Conservation (phyloP, 2,329 filamentous ascomycete species). For the Aspergillus melleus region DNA sequence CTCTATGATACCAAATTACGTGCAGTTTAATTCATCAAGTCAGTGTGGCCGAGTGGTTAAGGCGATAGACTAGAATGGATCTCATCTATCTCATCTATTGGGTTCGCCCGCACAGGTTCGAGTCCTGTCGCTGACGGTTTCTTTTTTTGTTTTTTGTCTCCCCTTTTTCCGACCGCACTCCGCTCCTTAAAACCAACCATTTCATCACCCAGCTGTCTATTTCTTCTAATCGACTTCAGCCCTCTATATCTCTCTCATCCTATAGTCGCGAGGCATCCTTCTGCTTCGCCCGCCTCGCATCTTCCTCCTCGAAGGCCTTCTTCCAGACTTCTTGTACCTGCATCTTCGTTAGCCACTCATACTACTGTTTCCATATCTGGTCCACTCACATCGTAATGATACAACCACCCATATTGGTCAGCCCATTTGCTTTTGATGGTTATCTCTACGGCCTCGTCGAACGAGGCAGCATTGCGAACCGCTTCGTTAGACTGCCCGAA, state of each 20-base stretch:
- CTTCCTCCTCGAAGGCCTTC: slow-evolving; percentile 3
- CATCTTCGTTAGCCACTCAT: background rate
- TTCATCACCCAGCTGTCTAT: too few species aligned
- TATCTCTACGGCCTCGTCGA: slow-evolving; percentile 5
- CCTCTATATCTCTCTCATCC: background rate
- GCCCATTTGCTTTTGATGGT: slow-evolving; percentile 10
- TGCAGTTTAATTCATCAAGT: background rate
- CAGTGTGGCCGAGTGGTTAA: background rate
- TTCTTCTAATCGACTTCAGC: background rate
- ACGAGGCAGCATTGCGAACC: background rate
- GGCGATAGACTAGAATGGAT: background rate
- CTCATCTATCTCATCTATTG: slow-evolving; percentile 8
- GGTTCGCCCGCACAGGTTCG: slow-evolving; percentile 19
- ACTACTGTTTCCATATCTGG: rapidly evolving
- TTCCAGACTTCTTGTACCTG: slow-evolving; percentile 14
- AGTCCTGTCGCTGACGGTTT: slow-evolving; percentile 19
- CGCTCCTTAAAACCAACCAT: too few species aligned
- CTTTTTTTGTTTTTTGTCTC: background rate
- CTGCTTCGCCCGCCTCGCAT: background rate
- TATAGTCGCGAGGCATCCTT: background rate
- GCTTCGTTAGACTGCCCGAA: background rate
- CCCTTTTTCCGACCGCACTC: too few species aligned
- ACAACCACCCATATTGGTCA: slow-evolving; percentile 9
- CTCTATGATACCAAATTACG: background rate
- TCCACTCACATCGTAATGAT: slow-evolving; percentile 9